Evolutionary conservation across 129 eudicot species (phyloP).

Genomic region (Flaveria bidentis): DNA sequence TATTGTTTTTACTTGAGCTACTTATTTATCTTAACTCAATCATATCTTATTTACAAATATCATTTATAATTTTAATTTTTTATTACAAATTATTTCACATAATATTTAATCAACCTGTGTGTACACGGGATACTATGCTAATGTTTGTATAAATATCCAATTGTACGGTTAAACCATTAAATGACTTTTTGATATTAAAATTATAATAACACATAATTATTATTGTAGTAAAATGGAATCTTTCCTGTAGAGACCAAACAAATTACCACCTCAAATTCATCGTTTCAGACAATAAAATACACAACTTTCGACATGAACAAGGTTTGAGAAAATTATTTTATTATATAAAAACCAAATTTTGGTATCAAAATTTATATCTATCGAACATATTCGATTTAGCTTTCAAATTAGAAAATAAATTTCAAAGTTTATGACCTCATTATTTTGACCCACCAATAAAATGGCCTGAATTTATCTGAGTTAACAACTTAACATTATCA

Average conservation of each 20-base stretch:
- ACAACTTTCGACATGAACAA: constrained; percentile 27
- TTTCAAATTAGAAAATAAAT: constrained; percentile 17
- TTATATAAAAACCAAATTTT: constrained; percentile 18
- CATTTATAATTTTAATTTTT: too few relatives aligned
- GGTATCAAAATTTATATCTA: constrained; percentile 19
- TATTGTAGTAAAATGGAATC: neutral
- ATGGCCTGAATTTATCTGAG: neutral
- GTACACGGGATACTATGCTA: too few relatives aligned
- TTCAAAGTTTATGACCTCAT: neutral
- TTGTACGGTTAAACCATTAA: too few relatives aligned
- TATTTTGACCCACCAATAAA: constrained; percentile 5
- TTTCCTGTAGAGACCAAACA: constrained; percentile 19
- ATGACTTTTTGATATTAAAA: neutral
- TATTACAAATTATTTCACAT: too few relatives aligned
- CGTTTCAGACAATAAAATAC: neutral
- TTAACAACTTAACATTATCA: too few relatives aligned
- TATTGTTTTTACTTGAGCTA: too few relatives aligned
- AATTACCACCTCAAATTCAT: constrained; percentile 26
- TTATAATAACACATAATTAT: neutral
- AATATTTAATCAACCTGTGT: too few relatives aligned
- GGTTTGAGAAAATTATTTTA: neutral
- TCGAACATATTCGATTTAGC: constrained; percentile 6
- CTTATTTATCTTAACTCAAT: too few relatives aligned
- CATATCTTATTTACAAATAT: too few relatives aligned
- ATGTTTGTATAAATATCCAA: too few relatives aligned